Percentiles rank a stretch among this genome's conserved stretches.
phyloP scores from a whole-genome alignment of 208 protist genomes.

The Eutreptiella sp. region DNA sequence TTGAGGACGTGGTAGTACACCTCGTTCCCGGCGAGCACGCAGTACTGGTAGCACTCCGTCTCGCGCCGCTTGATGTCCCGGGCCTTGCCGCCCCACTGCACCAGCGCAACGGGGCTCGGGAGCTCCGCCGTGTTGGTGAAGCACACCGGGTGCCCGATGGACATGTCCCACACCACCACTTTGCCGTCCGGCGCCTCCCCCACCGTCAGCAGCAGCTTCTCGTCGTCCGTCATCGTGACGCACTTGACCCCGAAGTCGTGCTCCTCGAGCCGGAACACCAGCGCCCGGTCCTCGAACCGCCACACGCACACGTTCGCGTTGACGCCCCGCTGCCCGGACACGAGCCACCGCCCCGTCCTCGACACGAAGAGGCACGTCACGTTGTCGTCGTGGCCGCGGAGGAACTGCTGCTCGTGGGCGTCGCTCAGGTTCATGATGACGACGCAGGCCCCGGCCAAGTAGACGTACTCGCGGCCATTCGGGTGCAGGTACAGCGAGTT shows the following conservation, averaged over 20 bases:
- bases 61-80: slow-evolving; percentile 41
- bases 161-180: slow-evolving; percentile 38
- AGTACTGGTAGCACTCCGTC: slow-evolving; percentile 37
- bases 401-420: slow-evolving; percentile 28
- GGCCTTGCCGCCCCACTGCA: slow-evolving; percentile 33
- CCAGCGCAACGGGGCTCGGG: neutral
- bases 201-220: slow-evolving; percentile 30
- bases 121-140: neutral
- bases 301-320: slow-evolving; percentile 32
- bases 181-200: slow-evolving; percentile 11
- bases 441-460: slow-evolving; percentile 22
- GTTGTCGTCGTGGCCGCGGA: slow-evolving; percentile 33
- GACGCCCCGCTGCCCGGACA: slow-evolving; percentile 18
- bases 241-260: slow-evolving; percentile 27
- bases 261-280: slow-evolving; percentile 20
- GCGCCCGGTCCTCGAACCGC: neutral
- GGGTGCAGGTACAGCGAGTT: neutral
- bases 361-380: slow-evolving; percentile 17
- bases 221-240: slow-evolving; percentile 29
- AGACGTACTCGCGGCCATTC: neutral
- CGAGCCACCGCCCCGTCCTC: slow-evolving; percentile 4
- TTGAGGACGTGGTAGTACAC: slow-evolving; percentile 33
- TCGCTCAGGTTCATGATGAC: slow-evolving; percentile 14
- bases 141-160: slow-evolving; percentile 37
- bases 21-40: neutral